Evolutionary conservation across 352 stramenopile genomes (phyloP), one percentile per base, ranked within the genome.

Genomic region (Pythium volutum): DNA sequence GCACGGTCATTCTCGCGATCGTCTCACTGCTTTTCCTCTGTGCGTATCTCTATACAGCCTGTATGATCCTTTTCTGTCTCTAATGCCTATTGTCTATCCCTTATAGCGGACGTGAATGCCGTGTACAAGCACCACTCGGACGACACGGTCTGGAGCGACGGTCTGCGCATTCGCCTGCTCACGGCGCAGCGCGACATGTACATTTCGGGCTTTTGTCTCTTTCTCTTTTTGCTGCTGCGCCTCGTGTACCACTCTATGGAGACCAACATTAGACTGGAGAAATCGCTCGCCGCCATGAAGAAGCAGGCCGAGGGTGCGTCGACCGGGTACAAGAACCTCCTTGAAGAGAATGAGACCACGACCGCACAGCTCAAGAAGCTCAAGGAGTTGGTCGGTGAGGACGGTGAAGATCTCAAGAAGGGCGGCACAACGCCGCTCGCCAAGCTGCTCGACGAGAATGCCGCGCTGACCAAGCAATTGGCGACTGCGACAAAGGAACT

Each of bases 161-260:
- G 85, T 15, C 64, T 94, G 64, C 83, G 85, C n/a, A 88, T 94
- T 46, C 85, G 83, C 25, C 55, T 94, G 55, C 71, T 94, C 55
- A 76, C 75, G 16, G 81, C 85, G 0, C 83, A 94, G 65, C 78
- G 85, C 22, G 79, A 95, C 64, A 91, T 93, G 82, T 95, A 94
- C 80, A 93, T 95, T 59, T 81, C 85, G 31, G 83, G 85, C 64
- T 91, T 93, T 63, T 88, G 73, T 34, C 73, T 95, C 39, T 95
- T 95, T 69, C 69, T 93, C 9, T 93, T 93, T 55, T 53, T 91
- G 68, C 64, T 95, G 43, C 69, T 95, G 20, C 79, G 82, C 36
- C 70, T 95, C 14, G 77, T 95, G 62, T 95, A 93, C 73, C 70
- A 72, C 18, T 75, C 80, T 1, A 70, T 91, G 61, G 80, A 71